Evolutionary conservation across 2,329 filamentous ascomycete genomes (phyloP), one percentile per base, ranked within the genome.

Genomic region (Aspergillus pseudoviridinutans): DNA sequence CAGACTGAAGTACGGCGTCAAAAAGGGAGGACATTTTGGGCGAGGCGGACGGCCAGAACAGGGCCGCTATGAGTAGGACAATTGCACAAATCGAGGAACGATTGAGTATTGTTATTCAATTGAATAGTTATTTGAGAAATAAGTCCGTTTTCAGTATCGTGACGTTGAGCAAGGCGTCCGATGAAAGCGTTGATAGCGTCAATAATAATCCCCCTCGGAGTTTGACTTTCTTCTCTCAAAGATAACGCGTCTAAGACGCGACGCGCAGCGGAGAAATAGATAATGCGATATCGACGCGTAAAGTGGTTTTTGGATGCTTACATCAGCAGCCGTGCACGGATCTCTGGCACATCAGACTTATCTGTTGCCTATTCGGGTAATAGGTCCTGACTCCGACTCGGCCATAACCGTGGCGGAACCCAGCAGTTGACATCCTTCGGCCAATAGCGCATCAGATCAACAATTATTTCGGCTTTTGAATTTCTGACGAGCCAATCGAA

Each of bases 1-100:
- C 74, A 55, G 74, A 76, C 64, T 76, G 74, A 46, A 76, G 65
- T 47, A 76, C 71, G 54, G 74, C 73, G 62, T 76, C 74, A 55
- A 76, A 73, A 32, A 76, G 67, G 60, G 72, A 73, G 55, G 74
- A 76, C 74, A 76, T 76, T 62, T 58, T 66, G 64, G 51, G 51
- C 24, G 35, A 54, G 59, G 60, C 61, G 61, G 50, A 68, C 59
- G 55, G 68, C 67, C 59, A 58, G 56, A 50, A 50, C 56, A 50
- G 64, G 64, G 61, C 70, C 71, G 65, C 65, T 62, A 57, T 61
- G 63, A 28, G 50, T 14, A 24, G 22, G 24, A 27, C 20, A 47
- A 47, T 25, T 24, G 44, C 12, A 27, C 44, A 12, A 25, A 17
- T 47, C 44, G 44, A 47, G 25, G 20, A 24, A 46, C 3, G 5